Percentiles rank a stretch among this genome's conserved stretches.
phyloP scores from a whole-genome alignment of 78 protist genomes.

The Fonticula alba region DNA sequence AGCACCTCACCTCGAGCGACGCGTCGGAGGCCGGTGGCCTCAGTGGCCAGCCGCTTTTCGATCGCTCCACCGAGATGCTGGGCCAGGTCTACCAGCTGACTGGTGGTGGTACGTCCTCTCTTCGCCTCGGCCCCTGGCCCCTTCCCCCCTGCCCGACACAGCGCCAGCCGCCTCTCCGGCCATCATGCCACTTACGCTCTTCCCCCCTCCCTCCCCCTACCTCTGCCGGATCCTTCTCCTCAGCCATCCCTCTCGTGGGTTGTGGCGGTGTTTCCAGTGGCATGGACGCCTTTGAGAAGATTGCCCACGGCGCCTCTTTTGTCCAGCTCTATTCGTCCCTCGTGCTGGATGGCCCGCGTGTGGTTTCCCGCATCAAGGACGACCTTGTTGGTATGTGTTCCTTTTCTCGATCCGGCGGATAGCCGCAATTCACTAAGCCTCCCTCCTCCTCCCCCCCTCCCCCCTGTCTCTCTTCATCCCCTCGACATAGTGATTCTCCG shows the following conservation, averaged over 20 bases:
- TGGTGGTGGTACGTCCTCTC: slow-evolving; percentile 14
- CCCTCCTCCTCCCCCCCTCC: no score
- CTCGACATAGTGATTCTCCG: no score
- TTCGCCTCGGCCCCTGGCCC: no score
- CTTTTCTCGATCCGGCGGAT: no score
- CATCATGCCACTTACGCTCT: no score
- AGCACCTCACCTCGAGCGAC: background rate
- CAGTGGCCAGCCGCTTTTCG: slow-evolving; percentile 24
- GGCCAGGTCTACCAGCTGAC: slow-evolving; percentile 39
- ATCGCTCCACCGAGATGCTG: slow-evolving; percentile 18
- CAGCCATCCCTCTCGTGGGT: slow-evolving; percentile 42
- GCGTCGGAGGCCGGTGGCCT: no score
- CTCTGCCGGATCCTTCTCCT: no score
- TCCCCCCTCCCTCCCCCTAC: no score
- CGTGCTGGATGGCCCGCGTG: slow-evolving; percentile 21
- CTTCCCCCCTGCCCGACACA: background rate
- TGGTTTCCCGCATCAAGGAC: background rate
- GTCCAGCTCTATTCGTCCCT: slow-evolving; percentile 50
- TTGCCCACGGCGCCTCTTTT: slow-evolving; percentile 40
- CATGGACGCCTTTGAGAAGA: slow-evolving; percentile 46
- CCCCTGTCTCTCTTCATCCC: no score
- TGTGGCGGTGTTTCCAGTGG: slow-evolving; percentile 45
- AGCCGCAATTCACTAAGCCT: no score
- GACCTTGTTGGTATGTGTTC: no score
- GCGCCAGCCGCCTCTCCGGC: no score